phyloP scores from a whole-genome alignment of 129 eudicot species.

The Chrysanthemum seticuspe region DNA sequence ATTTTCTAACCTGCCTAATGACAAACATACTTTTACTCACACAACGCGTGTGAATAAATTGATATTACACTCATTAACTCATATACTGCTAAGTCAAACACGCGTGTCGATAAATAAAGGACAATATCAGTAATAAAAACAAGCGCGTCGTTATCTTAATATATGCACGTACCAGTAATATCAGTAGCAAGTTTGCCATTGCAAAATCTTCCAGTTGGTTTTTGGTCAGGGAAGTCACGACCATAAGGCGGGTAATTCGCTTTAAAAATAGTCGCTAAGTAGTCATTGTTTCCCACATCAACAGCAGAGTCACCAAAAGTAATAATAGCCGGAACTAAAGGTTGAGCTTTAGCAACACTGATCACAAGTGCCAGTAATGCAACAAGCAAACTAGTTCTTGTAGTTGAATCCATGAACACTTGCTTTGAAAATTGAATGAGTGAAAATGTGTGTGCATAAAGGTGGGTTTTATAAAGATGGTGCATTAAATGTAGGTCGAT shows the following conservation, averaged over 20 bases:
- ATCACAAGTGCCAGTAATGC: slow-evolving; percentile 24
- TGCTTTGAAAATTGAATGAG: not conserved
- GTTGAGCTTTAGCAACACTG: slow-evolving; percentile 46
- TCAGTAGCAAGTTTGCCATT: slow-evolving; percentile 95
- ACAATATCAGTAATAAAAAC: too few species aligned
- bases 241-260: slow-evolving; percentile 94
- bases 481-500: slow-evolving; percentile 25
- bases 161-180: slow-evolving; percentile 52
- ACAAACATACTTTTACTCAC: too few species aligned
- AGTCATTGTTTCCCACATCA: slow-evolving; percentile 88
- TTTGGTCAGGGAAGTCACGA: slow-evolving; percentile 58
- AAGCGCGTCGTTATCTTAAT: not conserved
- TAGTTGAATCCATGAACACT: slow-evolving; percentile 11
- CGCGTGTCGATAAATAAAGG: too few species aligned
- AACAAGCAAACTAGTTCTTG: slow-evolving; percentile 20
- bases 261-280: slow-evolving; percentile 65
- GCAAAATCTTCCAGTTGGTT: slow-evolving; percentile 92
- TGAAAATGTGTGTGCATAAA: slow-evolving; percentile 6
- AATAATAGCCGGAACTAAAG: slow-evolving; percentile 75
- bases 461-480: slow-evolving; percentile 14
- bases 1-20: not conserved
- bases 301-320: slow-evolving; percentile 87
- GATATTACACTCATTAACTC: too few species aligned
- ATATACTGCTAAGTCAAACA: too few species aligned
- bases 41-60: too few species aligned